phyloP scores from a whole-genome alignment of 768 basidiomycete genomes.

The Hortiboletus campestris region DNA sequence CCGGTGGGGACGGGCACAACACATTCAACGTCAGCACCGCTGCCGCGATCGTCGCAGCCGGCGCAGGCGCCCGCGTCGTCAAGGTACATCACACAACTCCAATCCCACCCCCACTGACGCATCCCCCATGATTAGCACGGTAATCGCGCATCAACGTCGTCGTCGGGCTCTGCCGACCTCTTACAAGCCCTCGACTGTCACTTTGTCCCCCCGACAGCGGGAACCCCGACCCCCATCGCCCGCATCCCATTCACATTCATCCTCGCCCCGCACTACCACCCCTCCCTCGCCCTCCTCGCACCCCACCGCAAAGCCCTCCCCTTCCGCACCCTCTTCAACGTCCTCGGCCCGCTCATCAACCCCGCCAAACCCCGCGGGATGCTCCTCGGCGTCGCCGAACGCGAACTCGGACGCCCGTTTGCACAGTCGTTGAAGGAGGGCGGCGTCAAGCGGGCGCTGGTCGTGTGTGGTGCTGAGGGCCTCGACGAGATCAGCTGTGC shows the following conservation, averaged over 20 bases:
- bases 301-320: constrained; percentile 85
- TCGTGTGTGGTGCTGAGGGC: constrained; percentile 90
- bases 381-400: constrained; percentile 88
- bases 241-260: constrained; percentile 87
- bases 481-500: constrained; percentile 96
- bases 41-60: constrained; percentile 91
- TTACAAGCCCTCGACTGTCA: constrained; percentile 79
- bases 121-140: constrained; percentile 63
- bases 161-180: constrained; percentile 92
- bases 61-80: constrained; percentile 88
- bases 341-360: constrained; percentile 92
- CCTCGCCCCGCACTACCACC: constrained; percentile 92
- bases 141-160: constrained; percentile 85
- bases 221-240: constrained; percentile 45
- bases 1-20: constrained; percentile 88
- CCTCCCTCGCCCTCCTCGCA: constrained; percentile 73
- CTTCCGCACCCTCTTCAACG: constrained; percentile 96
- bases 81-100: constrained; percentile 52
- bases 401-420: constrained; percentile 77
- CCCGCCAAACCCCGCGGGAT: constrained; percentile 84
- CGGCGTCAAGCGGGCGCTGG: constrained; percentile 79
- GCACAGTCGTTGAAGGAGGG: constrained; percentile 69
- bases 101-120: background rate
- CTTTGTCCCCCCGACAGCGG: constrained; percentile 60
- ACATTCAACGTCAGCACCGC: constrained; percentile 97